Evolutionary conservation across 2,329 filamentous ascomycete species (phyloP).

Genomic region (Scytalidium sp.): DNA sequence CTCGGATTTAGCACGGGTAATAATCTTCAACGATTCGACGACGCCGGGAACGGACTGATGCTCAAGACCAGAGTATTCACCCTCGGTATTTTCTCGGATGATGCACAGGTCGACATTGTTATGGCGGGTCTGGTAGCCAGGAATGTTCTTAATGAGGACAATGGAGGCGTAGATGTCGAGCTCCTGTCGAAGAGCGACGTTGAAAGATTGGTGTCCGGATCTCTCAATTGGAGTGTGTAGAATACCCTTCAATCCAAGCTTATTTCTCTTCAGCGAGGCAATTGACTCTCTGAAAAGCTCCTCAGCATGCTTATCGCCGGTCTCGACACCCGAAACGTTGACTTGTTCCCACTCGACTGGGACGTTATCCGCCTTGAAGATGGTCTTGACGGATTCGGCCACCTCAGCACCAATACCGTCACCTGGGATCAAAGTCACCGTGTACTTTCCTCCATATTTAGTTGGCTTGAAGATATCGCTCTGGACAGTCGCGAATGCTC

Average conservation of each 20-base stretch:
- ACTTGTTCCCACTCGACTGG: slow-evolving; percentile 99
- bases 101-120: slow-evolving; percentile 97
- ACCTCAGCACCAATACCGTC: slow-evolving; percentile 98
- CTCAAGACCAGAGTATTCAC: slow-evolving; percentile 98
- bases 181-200: slow-evolving; percentile 97
- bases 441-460: slow-evolving; percentile 87
- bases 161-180: slow-evolving; percentile 99
- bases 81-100: slow-evolving; percentile 99
- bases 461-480: slow-evolving; percentile 99
- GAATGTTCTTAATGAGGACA: slow-evolving; percentile 98
- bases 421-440: slow-evolving; percentile 95
- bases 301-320: slow-evolving; percentile 81
- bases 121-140: slow-evolving; percentile 96
- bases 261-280: slow-evolving; percentile 94
- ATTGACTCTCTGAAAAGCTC: slow-evolving; percentile 95
- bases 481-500: slow-evolving; percentile 72
- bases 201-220: slow-evolving; percentile 98
- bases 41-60: slow-evolving; percentile 96
- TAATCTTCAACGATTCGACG: slow-evolving; percentile 99
- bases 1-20: slow-evolving; percentile 98
- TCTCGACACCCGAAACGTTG: slow-evolving; percentile 87
- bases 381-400: slow-evolving; percentile 95
- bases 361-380: slow-evolving; percentile 99
- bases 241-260: slow-evolving; percentile 98
- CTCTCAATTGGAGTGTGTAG: slow-evolving; percentile 95